Evolutionary conservation across 305 asterid species (phyloP).

Genomic region (Solanum hybrid): DNA sequence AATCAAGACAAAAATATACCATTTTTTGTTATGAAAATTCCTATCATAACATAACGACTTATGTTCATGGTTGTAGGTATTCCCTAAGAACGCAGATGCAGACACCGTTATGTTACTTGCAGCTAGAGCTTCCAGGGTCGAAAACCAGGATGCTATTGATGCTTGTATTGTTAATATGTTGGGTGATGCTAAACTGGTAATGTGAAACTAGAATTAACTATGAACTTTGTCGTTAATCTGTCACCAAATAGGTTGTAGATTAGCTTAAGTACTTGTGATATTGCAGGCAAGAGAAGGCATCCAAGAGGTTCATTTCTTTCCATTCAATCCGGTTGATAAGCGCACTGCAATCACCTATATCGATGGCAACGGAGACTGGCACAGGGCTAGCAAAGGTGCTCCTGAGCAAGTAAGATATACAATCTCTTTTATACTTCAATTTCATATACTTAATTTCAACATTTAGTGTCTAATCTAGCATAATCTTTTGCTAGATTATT

Average conservation of each 20-base stretch:
- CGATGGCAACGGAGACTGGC: constrained; percentile 67
- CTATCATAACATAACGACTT: background rate
- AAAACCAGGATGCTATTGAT: constrained; percentile 90
- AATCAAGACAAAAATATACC: background rate
- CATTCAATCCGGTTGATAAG: constrained; percentile 87
- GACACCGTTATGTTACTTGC: constrained; percentile 42
- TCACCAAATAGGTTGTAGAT: background rate
- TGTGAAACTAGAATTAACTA: background rate
- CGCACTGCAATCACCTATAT: constrained; percentile 84
- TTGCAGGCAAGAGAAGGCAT: constrained; percentile 57
- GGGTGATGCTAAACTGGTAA: constrained; percentile 69
- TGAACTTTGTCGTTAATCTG: background rate
- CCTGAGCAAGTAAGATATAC: constrained; percentile 75
- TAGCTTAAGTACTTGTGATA: background rate
- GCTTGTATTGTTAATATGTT: constrained; percentile 76
- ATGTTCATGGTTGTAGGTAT: constrained; percentile 17
- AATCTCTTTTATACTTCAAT: background rate
- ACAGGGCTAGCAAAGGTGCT: constrained; percentile 92
- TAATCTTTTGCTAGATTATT: constrained; percentile 36
- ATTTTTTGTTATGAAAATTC: background rate
- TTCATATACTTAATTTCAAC: background rate
- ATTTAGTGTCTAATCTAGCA: background rate
- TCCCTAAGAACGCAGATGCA: constrained; percentile 39
- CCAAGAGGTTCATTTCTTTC: constrained; percentile 81
- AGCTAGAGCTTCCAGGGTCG: constrained; percentile 68